A percentile compares a stretch with the other conserved stretches of the same genome.
These are phyloP conservation scores for Xylaria telfairii DNA, from an alignment of 495 filamentous ascomycete genomes.

Conservation along the genomic window DNA sequence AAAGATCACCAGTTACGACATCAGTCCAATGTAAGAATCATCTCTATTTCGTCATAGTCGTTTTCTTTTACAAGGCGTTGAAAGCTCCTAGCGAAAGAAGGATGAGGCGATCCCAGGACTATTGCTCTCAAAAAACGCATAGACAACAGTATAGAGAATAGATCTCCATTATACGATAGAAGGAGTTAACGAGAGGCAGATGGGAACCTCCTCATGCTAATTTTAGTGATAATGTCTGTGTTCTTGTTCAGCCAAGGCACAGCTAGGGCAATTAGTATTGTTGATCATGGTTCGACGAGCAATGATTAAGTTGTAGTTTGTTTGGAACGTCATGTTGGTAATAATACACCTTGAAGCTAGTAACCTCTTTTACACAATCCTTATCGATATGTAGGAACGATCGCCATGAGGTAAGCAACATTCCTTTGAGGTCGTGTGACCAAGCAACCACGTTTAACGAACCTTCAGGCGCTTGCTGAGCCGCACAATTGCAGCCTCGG, in stretches of 20 bases:
- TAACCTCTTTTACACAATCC: neutral
- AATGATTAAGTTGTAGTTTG: neutral
- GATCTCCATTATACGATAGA: neutral
- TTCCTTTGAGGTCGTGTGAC: neutral
- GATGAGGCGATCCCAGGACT: neutral
- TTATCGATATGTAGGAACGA: neutral
- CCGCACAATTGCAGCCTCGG: neutral
- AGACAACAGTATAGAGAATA: neutral
- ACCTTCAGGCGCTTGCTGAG: neutral
- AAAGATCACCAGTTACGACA: neutral
- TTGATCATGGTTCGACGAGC: neutral
- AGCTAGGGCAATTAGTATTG: neutral
- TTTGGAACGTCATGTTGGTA: neutral
- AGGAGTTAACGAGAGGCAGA: neutral
- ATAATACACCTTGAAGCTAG: neutral
- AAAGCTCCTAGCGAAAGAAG: neutral
- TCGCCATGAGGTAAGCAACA: neutral
- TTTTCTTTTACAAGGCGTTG: neutral
- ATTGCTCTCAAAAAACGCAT: neutral
- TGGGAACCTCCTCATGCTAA: neutral
- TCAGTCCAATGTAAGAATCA: neutral
- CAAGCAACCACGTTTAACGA: neutral
- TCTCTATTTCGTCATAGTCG: neutral
- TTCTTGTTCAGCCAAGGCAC: neutral
- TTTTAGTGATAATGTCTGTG: neutral